Percentiles rank a stretch among this genome's conserved stretches.
Conservation (phyloP, 2,329 filamentous ascomycete species). For the Tolypocladium endophyticum region DNA sequence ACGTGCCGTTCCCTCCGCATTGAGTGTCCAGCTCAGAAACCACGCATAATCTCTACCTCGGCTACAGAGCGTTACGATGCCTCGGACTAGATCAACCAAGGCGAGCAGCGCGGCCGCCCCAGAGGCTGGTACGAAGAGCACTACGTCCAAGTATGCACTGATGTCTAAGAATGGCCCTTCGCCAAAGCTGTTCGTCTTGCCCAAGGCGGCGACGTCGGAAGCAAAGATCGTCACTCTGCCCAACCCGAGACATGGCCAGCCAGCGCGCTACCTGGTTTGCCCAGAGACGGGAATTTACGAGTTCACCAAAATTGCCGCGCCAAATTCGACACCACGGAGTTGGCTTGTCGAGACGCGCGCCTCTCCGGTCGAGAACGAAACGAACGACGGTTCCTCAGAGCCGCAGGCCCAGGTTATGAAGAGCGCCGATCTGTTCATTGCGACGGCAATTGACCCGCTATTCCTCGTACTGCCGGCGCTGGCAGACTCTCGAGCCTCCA, state of each 20-base stretch:
- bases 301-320: slow-evolving; percentile 46
- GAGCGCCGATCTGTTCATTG: slow-evolving; percentile 66
- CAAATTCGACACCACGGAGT: slow-evolving; percentile 44
- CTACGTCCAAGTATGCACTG: slow-evolving; percentile 27
- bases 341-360: slow-evolving; percentile 43
- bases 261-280: slow-evolving; percentile 52
- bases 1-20: not conserved
- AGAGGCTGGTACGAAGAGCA: slow-evolving; percentile 16
- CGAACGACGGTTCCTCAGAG: slow-evolving; percentile 8
- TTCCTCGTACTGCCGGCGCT: slow-evolving; percentile 76
- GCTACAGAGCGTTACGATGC: slow-evolving; percentile 24
- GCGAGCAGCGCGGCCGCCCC: slow-evolving; percentile 12
- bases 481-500: slow-evolving; percentile 27
- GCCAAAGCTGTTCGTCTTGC: slow-evolving; percentile 50
- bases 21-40: not conserved
- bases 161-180: slow-evolving; percentile 29
- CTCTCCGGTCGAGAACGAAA: slow-evolving; percentile 8
- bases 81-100: slow-evolving; percentile 37
- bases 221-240: slow-evolving; percentile 50
- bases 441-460: slow-evolving; percentile 73
- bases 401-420: slow-evolving; percentile 37
- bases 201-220: slow-evolving; percentile 38
- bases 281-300: slow-evolving; percentile 54
- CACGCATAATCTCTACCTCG: not conserved
- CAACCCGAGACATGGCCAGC: slow-evolving; percentile 44